Evolutionary conservation across 2,329 filamentous ascomycete genomes (phyloP).

Genomic region (Colletotrichum ledebouriae): DNA sequence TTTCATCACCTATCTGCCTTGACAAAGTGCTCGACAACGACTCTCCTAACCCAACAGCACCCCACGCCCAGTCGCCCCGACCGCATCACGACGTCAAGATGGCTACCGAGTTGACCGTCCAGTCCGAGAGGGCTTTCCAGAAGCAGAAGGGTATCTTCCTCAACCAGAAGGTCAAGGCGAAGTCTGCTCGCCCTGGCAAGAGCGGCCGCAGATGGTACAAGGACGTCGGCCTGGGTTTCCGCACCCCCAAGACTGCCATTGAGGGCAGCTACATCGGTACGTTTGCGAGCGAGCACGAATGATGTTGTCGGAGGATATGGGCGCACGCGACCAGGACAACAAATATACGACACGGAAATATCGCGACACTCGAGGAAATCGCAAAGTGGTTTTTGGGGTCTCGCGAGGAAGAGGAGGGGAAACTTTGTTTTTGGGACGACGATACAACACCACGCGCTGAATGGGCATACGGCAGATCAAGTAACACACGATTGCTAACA

Average conservation of each 20-base stretch:
- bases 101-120: slow-evolving; percentile 99
- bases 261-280: slow-evolving; percentile 99
- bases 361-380: slow-evolving; percentile 18
- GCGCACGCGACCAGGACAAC: slow-evolving; percentile 8
- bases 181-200: slow-evolving; percentile 89
- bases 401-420: slow-evolving; percentile 1
- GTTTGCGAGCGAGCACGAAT: slow-evolving; percentile 56
- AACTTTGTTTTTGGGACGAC: neutral
- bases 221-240: slow-evolving; percentile 99
- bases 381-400: slow-evolving; percentile 6
- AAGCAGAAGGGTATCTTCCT: slow-evolving; percentile 99
- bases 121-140: slow-evolving; percentile 99
- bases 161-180: slow-evolving; percentile 93
- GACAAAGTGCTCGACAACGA: slow-evolving; percentile 24
- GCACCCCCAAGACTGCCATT: slow-evolving; percentile 98
- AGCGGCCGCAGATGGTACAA: slow-evolving; percentile 96
- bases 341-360: slow-evolving; percentile 5
- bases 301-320: slow-evolving; percentile 17
- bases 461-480: neutral
- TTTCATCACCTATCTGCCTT: no score
- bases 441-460: neutral
- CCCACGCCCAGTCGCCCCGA: slow-evolving; percentile 40
- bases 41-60: slow-evolving; percentile 43
- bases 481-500: slow-evolving; percentile 30
- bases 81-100: slow-evolving; percentile 66